These are phyloP conservation scores for Pyronema omphalodes DNA, from an alignment of 495 filamentous ascomycete species.

Conservation along the genomic window DNA sequence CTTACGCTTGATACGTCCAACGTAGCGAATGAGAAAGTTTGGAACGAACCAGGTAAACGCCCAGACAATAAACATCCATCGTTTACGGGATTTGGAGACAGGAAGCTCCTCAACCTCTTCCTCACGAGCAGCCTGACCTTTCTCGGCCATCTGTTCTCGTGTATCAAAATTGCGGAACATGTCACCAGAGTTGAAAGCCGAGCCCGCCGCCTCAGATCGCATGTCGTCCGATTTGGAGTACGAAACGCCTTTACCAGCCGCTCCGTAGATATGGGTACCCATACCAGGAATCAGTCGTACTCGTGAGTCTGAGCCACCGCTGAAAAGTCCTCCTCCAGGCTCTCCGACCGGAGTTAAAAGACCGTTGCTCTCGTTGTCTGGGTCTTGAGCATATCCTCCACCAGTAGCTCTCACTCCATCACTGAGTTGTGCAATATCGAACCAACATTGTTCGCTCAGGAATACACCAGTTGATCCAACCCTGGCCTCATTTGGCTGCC, in stretches of 20 bases:
- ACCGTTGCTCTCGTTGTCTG: conserved; percentile 7
- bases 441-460: conserved; percentile 87
- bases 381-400: conserved; percentile 1
- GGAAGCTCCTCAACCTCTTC: conserved; percentile 70
- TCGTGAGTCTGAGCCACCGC: conserved; percentile 26
- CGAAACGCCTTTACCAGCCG: conserved; percentile 38
- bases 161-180: conserved; percentile 98
- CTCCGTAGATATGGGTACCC: conserved; percentile 22
- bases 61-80: conserved; percentile 82
- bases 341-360: conserved; percentile 24
- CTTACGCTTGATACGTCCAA: conserved; percentile 78
- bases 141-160: conserved; percentile 82
- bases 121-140: conserved; percentile 78
- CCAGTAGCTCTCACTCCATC: conserved; percentile 29
- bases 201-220: conserved; percentile 76
- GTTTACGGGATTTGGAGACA: conserved; percentile 64
- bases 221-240: conserved; percentile 74
- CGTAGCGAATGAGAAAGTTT: conserved; percentile 56
- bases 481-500: conserved; percentile 80
- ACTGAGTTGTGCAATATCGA: conserved; percentile 44
- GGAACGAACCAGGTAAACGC: conserved; percentile 73
- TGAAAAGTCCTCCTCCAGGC: conserved; percentile 10
- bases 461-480: conserved; percentile 88
- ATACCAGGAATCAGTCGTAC: conserved; percentile 29
- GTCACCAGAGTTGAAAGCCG: conserved; percentile 74